A percentile compares a stretch with the other conserved stretches of the same genome.
Conservation (phyloP, 352 stramenopile species). For the Phytophthora uliginosa region DNA sequence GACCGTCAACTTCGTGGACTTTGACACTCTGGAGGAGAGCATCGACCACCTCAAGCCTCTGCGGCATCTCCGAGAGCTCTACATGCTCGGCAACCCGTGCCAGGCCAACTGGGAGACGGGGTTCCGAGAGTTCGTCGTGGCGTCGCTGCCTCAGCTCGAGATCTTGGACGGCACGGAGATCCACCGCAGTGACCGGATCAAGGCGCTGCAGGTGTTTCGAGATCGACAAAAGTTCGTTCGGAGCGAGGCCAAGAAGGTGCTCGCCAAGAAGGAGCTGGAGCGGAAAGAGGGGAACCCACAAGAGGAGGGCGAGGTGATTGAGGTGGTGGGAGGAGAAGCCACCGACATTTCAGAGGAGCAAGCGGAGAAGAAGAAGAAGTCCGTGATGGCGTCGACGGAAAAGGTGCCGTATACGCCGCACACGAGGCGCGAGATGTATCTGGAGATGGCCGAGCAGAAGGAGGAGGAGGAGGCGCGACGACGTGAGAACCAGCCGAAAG, state of each 20-base stretch:
- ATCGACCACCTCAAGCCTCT: conserved; percentile 85
- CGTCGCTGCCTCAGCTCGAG: conserved; percentile 85
- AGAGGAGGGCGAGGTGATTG: conserved; percentile 49
- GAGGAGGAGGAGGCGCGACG: conserved; percentile 89
- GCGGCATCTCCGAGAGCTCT: conserved; percentile 93
- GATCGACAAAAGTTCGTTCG: conserved; percentile 49
- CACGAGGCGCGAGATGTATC: conserved; percentile 88
- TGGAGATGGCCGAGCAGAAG: conserved; percentile 95
- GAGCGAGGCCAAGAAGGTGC: conserved; percentile 31
- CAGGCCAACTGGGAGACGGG: conserved; percentile 80
- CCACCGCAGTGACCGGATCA: conserved; percentile 87
- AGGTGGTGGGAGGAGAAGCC: conserved; percentile 39
- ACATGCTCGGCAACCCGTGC: conserved; percentile 95
- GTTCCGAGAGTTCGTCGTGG: conserved; percentile 89
- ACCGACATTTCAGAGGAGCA: conserved; percentile 51
- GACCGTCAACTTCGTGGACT: conserved; percentile 97
- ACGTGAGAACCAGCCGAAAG: conserved; percentile 80
- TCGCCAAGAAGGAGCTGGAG: conserved; percentile 36
- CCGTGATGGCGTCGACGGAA: conserved; percentile 55
- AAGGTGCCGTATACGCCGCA: conserved; percentile 79
- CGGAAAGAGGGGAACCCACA: conserved; percentile 2
- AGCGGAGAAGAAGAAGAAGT: conserved; percentile 37
- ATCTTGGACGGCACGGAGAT: conserved; percentile 94
- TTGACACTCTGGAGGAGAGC: conserved; percentile 91
- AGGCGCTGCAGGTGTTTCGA: conserved; percentile 84